Percentiles rank a stretch among this genome's conserved stretches.
Conservation (phyloP, 768 basidiomycete genomes). For the Leccinum fibrillosum region DNA sequence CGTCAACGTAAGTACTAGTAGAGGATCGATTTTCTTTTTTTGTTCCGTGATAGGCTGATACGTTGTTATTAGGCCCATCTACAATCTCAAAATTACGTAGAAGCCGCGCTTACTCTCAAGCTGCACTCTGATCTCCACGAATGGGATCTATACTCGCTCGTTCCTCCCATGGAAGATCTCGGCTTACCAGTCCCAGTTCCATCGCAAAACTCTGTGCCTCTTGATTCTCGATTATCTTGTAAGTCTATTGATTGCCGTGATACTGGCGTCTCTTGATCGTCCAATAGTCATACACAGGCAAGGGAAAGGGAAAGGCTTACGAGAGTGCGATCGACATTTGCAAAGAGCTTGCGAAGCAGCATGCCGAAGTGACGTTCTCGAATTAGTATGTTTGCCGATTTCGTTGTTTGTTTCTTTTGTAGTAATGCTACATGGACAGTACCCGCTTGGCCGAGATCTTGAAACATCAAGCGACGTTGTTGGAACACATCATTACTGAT, state of each 20-base stretch:
- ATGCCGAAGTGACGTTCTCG: constrained; percentile 77
- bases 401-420: not conserved
- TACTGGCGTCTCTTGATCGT: constrained; percentile 3
- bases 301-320: constrained; percentile 87
- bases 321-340: constrained; percentile 92
- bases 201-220: constrained; percentile 85
- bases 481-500: constrained; percentile 82
- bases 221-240: constrained; percentile 93
- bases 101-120: constrained; percentile 91
- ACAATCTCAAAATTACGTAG: constrained; percentile 85
- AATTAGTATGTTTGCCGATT: constrained; percentile 65
- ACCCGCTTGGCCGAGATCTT: too few relatives aligned
- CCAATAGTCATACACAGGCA: constrained; percentile 41
- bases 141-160: constrained; percentile 81
- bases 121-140: constrained; percentile 90
- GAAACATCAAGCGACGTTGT: constrained; percentile 52
- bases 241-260: constrained; percentile 14
- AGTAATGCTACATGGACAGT: too few relatives aligned
- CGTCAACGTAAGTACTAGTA: constrained; percentile 61
- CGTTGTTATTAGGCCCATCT: constrained; percentile 70
- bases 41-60: constrained; percentile 10
- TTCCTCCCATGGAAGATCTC: constrained; percentile 86
- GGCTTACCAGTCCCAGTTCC: constrained; percentile 92
- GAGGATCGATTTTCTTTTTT: not conserved
- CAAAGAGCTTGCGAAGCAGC: constrained; percentile 86